These are phyloP conservation scores for Pseudisothecium myosuroides DNA, from an alignment of 225 moss, liverwort and hornwort species.

Conservation along the genomic window DNA sequence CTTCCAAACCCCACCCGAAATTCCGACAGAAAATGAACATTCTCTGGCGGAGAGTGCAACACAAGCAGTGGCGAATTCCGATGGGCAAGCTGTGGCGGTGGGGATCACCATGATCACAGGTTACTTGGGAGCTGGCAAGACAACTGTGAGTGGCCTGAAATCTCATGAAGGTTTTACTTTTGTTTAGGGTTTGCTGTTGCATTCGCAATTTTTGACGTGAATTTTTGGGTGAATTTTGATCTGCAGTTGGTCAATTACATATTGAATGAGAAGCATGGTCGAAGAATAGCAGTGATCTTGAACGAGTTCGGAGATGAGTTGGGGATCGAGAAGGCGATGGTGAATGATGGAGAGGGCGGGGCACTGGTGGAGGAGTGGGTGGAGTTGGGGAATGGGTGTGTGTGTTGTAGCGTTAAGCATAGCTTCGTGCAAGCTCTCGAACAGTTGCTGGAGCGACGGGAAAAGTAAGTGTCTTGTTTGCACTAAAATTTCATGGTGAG, in stretches of 20 bases:
- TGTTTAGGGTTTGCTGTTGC: not conserved
- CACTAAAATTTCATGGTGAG: not conserved
- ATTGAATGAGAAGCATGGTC: conserved; percentile 53
- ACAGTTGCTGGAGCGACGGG: conserved; percentile 63
- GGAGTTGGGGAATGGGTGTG: conserved; percentile 73
- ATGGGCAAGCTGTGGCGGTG: conserved; percentile 13
- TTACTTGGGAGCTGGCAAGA: conserved; percentile 75
- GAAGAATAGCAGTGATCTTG: conserved; percentile 76
- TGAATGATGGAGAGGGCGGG: conserved; percentile 63
- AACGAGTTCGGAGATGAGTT: conserved; percentile 85
- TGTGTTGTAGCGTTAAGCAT: conserved; percentile 81
- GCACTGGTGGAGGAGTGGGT: conserved; percentile 79
- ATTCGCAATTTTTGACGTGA: not conserved
- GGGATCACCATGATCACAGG: conserved; percentile 83
- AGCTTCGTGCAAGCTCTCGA: conserved; percentile 85
- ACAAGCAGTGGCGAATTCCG: not conserved
- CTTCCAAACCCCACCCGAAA: not conserved
- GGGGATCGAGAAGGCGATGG: conserved; percentile 84
- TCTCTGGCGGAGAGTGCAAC: not conserved
- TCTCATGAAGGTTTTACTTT: not conserved
- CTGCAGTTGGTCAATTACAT: conserved; percentile 74
- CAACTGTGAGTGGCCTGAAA: conserved; percentile 24
- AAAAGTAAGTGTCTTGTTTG: conserved; percentile 23
- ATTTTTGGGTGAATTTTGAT: not conserved
- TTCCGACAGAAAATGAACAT: not conserved